These are phyloP conservation scores for Candida golubevii DNA, from an alignment of 805 yeast genomes.

Conservation along the genomic window DNA sequence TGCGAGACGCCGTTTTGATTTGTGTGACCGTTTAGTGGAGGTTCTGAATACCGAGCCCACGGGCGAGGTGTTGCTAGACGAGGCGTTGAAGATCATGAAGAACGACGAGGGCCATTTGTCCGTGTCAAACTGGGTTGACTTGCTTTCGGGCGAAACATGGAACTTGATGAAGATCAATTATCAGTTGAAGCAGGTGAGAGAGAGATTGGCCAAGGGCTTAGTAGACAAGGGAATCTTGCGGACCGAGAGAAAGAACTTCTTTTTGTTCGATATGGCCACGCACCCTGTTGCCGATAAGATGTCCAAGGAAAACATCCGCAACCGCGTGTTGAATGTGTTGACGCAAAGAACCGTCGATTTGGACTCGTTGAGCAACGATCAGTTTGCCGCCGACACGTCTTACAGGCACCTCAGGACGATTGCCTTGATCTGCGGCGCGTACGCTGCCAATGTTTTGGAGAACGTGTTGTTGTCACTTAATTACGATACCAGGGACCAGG, in stretches of 20 bases:
- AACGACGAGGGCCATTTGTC: constrained; percentile 72
- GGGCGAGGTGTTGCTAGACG: constrained; percentile 93
- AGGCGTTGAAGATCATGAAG: constrained; percentile 86
- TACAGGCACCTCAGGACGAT: constrained; percentile 73
- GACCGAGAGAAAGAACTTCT: constrained; percentile 92
- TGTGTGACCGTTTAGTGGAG: constrained; percentile 82
- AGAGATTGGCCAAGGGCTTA: constrained; percentile 90
- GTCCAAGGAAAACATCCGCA: constrained; percentile 76
- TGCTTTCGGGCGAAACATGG: constrained; percentile 96
- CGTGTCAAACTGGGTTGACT: constrained; percentile 89
- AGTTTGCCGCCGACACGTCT: constrained; percentile 65
- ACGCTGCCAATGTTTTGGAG: constrained; percentile 95
- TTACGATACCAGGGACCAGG: constrained; percentile 87
- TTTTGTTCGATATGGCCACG: constrained; percentile 96
- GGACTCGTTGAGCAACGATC: constrained; percentile 40
- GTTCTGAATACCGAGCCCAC: constrained; percentile 83
- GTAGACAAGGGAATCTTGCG: constrained; percentile 96
- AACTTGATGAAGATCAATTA: constrained; percentile 89
- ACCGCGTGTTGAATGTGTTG: constrained; percentile 65
- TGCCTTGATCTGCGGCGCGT: constrained; percentile 80
- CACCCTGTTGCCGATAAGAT: constrained; percentile 89
- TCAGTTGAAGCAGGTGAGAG: constrained; percentile 96
- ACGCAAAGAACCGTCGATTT: constrained; percentile 64
- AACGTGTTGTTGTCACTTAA: constrained; percentile 73
- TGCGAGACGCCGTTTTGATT: constrained; percentile 81